phyloP scores from a whole-genome alignment of 768 basidiomycete species.

The Fomitopsis pulvina region DNA sequence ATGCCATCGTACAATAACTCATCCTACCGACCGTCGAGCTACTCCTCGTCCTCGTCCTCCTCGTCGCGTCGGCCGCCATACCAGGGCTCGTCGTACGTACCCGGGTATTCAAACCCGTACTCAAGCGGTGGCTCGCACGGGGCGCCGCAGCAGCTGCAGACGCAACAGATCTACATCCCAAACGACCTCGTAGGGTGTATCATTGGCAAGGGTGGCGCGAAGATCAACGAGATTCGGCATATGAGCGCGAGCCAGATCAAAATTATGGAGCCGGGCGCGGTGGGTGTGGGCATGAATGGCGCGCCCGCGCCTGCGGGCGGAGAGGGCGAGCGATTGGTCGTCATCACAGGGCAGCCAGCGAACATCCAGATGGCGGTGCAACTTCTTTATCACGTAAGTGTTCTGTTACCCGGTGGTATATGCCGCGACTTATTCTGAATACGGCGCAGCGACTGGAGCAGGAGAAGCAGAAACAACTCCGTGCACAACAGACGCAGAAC shows the following conservation, averaged over 20 bases:
- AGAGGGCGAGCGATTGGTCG: conserved; percentile 88
- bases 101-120: conserved; percentile 50
- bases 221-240: conserved; percentile 97
- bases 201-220: conserved; percentile 96
- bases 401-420: background rate
- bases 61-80: conserved; percentile 37
- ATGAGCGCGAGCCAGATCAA: conserved; percentile 96
- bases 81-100: conserved; percentile 59
- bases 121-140: conserved; percentile 33
- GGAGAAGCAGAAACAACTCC: conserved; percentile 81
- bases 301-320: conserved; percentile 68
- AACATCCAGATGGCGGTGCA: conserved; percentile 98
- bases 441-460: conserved; percentile 69
- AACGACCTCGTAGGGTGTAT: conserved; percentile 96
- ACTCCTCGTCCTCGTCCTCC: no score
- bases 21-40: conserved; percentile 54
- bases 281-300: conserved; percentile 59
- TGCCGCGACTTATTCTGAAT: background rate
- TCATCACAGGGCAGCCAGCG: conserved; percentile 91
- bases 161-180: conserved; percentile 97
- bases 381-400: conserved; percentile 74
- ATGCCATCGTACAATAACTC: conserved; percentile 58
- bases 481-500: conserved; percentile 21
- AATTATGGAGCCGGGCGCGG: conserved; percentile 95
- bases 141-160: conserved; percentile 74